Percentiles rank a stretch among this genome's conserved stretches.
Conservation (phyloP, 306 rosid genomes). For the Medicago lupulina region DNA sequence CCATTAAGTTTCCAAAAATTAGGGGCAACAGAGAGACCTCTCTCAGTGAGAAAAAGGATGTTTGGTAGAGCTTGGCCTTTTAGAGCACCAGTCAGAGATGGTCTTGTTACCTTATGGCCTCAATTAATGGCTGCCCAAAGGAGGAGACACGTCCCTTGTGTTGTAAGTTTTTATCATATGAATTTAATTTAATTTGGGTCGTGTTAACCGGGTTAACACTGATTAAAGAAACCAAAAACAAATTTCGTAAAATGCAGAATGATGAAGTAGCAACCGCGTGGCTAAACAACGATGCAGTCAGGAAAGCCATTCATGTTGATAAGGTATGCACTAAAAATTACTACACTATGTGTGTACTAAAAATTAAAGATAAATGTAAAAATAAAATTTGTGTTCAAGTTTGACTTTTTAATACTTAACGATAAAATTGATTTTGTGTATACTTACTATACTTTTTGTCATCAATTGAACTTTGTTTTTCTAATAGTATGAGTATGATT, state of each 20-base stretch:
- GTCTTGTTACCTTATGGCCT: constrained; percentile 74
- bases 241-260: constrained; percentile 40
- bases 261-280: constrained; percentile 72
- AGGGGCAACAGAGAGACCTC: constrained; percentile 62
- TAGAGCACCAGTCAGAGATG: constrained; percentile 60
- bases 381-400: too few species aligned
- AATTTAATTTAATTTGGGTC: too few species aligned
- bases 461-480: too few species aligned
- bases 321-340: too few species aligned
- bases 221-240: too few species aligned
- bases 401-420: too few species aligned
- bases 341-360: too few species aligned
- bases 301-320: constrained; percentile 71
- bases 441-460: too few species aligned
- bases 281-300: constrained; percentile 63
- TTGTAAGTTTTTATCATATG: constrained; percentile 30
- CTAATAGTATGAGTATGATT: too few species aligned
- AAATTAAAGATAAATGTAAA: too few species aligned
- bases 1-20: constrained; percentile 69
- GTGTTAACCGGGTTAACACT: too few species aligned
- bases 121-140: constrained; percentile 20
- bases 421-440: too few species aligned
- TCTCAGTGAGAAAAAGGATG: constrained; percentile 68
- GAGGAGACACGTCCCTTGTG: not conserved
- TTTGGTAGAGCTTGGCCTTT: constrained; percentile 88